Conservation (phyloP, 805 yeast genomes). For the Cyberlindnera mycetangii region DNA sequence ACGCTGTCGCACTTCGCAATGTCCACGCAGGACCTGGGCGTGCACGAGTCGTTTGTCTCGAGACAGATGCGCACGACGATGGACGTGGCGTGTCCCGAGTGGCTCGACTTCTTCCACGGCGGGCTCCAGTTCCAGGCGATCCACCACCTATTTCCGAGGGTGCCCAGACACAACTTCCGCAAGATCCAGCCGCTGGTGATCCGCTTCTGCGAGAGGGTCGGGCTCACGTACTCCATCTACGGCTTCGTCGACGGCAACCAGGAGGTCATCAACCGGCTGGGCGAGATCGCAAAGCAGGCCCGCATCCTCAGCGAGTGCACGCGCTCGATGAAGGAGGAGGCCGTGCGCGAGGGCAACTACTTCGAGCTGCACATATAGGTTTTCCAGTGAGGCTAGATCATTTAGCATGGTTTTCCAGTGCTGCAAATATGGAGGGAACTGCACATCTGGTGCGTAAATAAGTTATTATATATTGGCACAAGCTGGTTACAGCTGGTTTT, state of each 20-base stretch:
- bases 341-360: constrained; percentile 27
- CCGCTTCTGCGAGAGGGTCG: constrained; percentile 72
- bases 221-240: constrained; percentile 76
- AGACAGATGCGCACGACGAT: constrained; percentile 86
- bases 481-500: too few species aligned
- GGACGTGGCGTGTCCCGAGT: constrained; percentile 93
- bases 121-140: constrained; percentile 91
- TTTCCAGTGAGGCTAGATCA: background rate
- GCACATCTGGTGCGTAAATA: background rate
- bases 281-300: constrained; percentile 79
- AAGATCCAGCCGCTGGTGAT: constrained; percentile 68
- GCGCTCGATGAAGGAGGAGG: constrained; percentile 56
- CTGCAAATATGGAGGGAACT: background rate
- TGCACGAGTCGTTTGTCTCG: constrained; percentile 72
- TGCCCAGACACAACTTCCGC: constrained; percentile 86
- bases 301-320: constrained; percentile 71
- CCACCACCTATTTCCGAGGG: constrained; percentile 84
- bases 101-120: constrained; percentile 90
- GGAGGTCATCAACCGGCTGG: constrained; percentile 64
- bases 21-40: constrained; percentile 86
- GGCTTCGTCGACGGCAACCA: constrained; percentile 80
- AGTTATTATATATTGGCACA: background rate
- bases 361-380: constrained; percentile 13
- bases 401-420: too few species aligned
- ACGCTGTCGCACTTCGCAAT: constrained; percentile 89